Percentiles rank a stretch among this genome's conserved stretches.
Evolutionary conservation across 176 grass and related monocot species (phyloP).

Genomic region (Cymbopogon citratus): DNA sequence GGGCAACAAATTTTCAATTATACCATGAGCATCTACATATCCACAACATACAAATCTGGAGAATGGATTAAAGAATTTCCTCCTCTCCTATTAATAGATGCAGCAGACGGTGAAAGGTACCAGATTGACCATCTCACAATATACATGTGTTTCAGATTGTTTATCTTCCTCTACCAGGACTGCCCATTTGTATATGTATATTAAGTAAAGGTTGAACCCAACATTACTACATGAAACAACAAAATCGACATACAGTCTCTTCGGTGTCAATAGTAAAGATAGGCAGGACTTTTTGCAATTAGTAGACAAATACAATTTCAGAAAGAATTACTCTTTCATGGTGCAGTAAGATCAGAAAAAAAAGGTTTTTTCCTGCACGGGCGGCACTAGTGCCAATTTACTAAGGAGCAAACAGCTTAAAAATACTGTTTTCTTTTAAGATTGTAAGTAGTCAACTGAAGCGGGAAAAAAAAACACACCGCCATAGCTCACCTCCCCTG

Average conservation of each 20-base stretch:
- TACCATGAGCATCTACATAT: neutral
- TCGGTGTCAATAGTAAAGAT: too few species aligned
- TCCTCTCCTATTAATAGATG: neutral
- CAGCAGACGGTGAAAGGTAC: neutral
- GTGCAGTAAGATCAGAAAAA: neutral
- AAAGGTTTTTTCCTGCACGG: neutral
- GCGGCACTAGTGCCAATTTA: neutral
- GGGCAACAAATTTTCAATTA: neutral
- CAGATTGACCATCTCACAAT: neutral
- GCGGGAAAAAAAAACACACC: neutral
- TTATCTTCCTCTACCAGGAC: neutral
- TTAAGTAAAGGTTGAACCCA: neutral
- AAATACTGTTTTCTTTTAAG: neutral
- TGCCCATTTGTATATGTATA: neutral
- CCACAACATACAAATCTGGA: neutral
- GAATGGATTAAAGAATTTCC: neutral
- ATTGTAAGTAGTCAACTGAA: neutral
- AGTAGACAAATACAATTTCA: neutral
- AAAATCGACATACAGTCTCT: neutral
- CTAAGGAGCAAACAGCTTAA: neutral
- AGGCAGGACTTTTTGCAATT: neutral
- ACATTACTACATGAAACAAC: neutral
- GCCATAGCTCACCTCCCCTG: constrained; percentile 49
- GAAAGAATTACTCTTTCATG: neutral
- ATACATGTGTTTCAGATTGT: neutral